These are phyloP conservation scores for Sinapis alba DNA, from an alignment of 441 rosid species.

Conservation along the genomic window DNA sequence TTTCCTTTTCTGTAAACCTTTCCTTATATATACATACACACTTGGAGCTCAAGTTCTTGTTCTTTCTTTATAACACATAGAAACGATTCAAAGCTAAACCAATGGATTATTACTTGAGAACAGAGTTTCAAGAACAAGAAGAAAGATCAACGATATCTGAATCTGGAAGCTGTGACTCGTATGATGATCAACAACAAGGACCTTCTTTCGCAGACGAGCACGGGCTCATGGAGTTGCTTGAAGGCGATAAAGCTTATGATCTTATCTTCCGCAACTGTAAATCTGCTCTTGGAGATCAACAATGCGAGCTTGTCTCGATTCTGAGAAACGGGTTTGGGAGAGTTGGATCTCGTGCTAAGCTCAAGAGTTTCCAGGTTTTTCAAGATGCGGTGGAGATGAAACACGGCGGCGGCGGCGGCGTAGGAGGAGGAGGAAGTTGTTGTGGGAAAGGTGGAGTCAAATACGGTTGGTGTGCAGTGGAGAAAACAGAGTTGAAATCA, in stretches of 20 bases:
- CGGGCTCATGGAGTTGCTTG: conserved; percentile 45
- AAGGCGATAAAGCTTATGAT: conserved; percentile 56
- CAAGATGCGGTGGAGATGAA: conserved; percentile 55
- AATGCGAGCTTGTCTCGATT: conserved; percentile 44
- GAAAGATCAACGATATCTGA: conserved; percentile 49
- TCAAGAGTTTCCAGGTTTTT: conserved; percentile 57
- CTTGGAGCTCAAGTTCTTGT: conserved; percentile 39
- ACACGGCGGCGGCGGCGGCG: conserved; percentile 21
- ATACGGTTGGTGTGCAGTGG: conserved; percentile 63
- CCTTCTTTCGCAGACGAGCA: conserved; percentile 25
- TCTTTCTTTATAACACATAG: neutral
- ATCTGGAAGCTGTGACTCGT: conserved; percentile 52
- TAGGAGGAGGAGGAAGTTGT: no score
- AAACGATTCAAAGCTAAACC: neutral
- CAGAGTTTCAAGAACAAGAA: conserved; percentile 27
- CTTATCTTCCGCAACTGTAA: conserved; percentile 50
- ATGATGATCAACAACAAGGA: neutral
- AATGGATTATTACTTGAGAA: conserved; percentile 35
- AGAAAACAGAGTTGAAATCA: conserved; percentile 44
- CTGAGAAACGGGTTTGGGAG: conserved; percentile 45
- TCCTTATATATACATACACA: conserved; percentile 3
- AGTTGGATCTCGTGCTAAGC: conserved; percentile 51
- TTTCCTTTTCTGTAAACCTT: conserved; percentile 10
- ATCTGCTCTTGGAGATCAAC: conserved; percentile 49
- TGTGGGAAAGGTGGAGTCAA: conserved; percentile 47